Conservation (phyloP, 2,329 filamentous ascomycete genomes). For the Zymoseptoria passerinii region DNA sequence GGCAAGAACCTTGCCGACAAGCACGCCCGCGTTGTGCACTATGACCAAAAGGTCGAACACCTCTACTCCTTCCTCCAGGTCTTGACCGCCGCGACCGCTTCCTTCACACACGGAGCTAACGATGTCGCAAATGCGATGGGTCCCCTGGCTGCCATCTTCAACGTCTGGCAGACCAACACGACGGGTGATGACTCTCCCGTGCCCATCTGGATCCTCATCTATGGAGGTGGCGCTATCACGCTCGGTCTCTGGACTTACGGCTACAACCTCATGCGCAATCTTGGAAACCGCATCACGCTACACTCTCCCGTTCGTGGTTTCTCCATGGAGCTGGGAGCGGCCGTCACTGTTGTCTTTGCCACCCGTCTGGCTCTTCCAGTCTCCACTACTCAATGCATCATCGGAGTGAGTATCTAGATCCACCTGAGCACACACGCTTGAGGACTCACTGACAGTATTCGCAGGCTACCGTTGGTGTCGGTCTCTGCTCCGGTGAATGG, state of each 20-base stretch:
- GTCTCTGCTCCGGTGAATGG: constrained; percentile 50
- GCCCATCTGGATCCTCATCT: constrained; percentile 53
- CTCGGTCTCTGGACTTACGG: constrained; percentile 54
- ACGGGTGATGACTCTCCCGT: constrained; percentile 43
- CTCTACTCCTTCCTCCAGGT: constrained; percentile 59
- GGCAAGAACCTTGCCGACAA: constrained; percentile 14
- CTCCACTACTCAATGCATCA: constrained; percentile 57
- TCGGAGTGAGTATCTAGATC: constrained; percentile 35
- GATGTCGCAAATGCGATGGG: constrained; percentile 54
- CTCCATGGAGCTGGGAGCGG: constrained; percentile 52
- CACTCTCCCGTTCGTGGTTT: constrained; percentile 52
- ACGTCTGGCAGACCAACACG: constrained; percentile 46
- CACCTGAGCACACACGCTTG: not conserved
- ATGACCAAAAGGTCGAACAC: constrained; percentile 54
- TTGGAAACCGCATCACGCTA: constrained; percentile 54
- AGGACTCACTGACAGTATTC: not conserved
- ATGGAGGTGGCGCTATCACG: constrained; percentile 45
- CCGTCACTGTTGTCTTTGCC: constrained; percentile 54
- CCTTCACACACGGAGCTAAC: constrained; percentile 62
- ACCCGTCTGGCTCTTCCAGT: constrained; percentile 54
- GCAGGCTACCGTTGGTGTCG: constrained; percentile 49
- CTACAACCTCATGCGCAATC: constrained; percentile 54
- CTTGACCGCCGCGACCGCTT: constrained; percentile 61
- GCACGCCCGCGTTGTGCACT: constrained; percentile 50
- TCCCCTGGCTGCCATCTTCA: constrained; percentile 53